Percentiles rank a stretch among this genome's conserved stretches.
Conservation (phyloP, 163 green algal species). For the Volvox carteri region DNA sequence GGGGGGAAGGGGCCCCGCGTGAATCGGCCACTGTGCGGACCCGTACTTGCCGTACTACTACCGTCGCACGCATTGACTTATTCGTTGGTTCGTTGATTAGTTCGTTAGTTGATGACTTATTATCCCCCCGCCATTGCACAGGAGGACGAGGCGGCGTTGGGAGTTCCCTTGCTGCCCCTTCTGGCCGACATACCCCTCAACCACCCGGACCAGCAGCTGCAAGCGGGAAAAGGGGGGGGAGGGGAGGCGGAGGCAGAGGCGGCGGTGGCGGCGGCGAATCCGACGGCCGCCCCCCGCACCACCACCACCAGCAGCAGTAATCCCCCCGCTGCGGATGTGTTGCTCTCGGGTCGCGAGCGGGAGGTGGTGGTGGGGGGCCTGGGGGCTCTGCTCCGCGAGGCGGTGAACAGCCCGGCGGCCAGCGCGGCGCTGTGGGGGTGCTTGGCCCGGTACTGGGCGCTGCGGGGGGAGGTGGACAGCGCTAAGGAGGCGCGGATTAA, state of each 20-base stretch:
- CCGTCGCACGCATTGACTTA: too few species aligned
- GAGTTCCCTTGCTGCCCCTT: conserved; percentile 45
- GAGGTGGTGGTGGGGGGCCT: conserved; percentile 23
- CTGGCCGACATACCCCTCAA: conserved; percentile 18
- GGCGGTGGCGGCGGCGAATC: background rate
- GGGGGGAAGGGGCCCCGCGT: too few species aligned
- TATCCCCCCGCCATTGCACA: too few species aligned
- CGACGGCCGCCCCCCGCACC: background rate
- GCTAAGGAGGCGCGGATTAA: conserved; percentile 82
- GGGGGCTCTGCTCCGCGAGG: conserved; percentile 47
- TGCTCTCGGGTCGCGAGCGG: conserved; percentile 46
- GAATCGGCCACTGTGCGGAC: too few species aligned
- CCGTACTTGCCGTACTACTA: too few species aligned
- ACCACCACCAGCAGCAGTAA: background rate
- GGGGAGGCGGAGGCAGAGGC: background rate
- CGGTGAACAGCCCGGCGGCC: conserved; percentile 55
- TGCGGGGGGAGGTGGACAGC: conserved; percentile 64
- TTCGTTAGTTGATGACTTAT: too few species aligned
- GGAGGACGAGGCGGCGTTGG: conserved; percentile 44
- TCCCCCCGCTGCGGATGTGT: conserved; percentile 22
- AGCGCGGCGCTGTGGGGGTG: conserved; percentile 66
- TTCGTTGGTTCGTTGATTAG: too few species aligned
- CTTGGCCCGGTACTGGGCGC: conserved; percentile 69
- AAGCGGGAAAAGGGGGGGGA: too few species aligned
- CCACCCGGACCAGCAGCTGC: too few species aligned